Percentiles rank a stretch among this genome's conserved stretches.
Evolutionary conservation across 148 eudicot species (phyloP).

Genomic region (Rhododendron ovatum): DNA sequence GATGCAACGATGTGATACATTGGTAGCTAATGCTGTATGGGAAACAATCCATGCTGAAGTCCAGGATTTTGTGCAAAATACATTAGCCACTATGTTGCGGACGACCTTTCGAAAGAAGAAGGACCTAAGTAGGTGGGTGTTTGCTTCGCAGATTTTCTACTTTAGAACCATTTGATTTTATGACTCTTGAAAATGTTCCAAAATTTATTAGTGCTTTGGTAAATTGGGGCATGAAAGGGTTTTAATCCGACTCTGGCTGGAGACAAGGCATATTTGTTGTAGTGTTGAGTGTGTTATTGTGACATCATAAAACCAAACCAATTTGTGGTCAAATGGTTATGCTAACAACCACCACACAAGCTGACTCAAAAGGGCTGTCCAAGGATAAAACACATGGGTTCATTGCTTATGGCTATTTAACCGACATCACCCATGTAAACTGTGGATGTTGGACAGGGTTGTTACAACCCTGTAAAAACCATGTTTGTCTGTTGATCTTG

Average conservation of each 20-base stretch:
- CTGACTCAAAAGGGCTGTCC: neutral
- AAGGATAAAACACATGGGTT: neutral
- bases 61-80: conserved; percentile 97
- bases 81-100: conserved; percentile 83
- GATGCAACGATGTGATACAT: conserved; percentile 85
- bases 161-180: neutral
- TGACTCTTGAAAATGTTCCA: neutral
- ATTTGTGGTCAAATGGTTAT: neutral
- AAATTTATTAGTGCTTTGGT: neutral
- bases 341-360: neutral
- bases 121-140: conserved; percentile 75
- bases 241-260: neutral
- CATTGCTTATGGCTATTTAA: neutral
- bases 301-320: neutral
- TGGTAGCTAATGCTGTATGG: conserved; percentile 96
- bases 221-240: neutral
- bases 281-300: neutral
- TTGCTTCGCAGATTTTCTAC: neutral
- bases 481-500: neutral
- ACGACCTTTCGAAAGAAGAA: conserved; percentile 94
- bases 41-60: conserved; percentile 98
- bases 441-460: neutral
- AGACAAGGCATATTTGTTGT: neutral
- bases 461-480: neutral
- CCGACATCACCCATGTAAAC: neutral